phyloP scores from a whole-genome alignment of 352 stramenopile species.

The Aphanomyces stellatus region DNA sequence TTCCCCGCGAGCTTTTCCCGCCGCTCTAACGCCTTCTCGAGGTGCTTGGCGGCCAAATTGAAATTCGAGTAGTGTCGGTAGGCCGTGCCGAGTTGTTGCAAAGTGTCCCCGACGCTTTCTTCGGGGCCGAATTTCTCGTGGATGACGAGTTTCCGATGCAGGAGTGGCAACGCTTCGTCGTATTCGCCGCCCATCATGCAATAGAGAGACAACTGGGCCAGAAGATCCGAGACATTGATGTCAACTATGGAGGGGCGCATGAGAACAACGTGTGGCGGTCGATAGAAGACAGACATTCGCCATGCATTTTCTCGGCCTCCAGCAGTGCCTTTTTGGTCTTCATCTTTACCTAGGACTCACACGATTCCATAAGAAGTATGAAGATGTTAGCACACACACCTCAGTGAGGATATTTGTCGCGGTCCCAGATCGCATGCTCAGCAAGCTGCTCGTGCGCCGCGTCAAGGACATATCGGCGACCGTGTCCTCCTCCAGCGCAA shows the following conservation, averaged over 20 bases:
- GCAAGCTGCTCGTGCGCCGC: neutral
- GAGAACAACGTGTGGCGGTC: neutral
- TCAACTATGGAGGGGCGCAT: conserved; percentile 32
- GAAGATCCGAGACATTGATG: conserved; percentile 41
- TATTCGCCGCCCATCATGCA: conserved; percentile 60
- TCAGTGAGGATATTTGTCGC: conserved; percentile 15
- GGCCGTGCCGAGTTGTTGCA: conserved; percentile 56
- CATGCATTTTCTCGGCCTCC: neutral
- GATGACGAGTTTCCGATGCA: conserved; percentile 72
- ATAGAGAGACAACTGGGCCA: conserved; percentile 55
- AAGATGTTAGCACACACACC: neutral
- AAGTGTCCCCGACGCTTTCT: conserved; percentile 44
- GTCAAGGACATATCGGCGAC: conserved; percentile 1
- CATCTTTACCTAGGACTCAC: neutral
- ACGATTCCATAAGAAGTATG: neutral
- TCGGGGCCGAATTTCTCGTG: conserved; percentile 69
- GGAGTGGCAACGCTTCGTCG: conserved; percentile 52
- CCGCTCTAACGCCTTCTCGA: conserved; percentile 41
- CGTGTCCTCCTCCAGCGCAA: no score
- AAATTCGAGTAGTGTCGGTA: conserved; percentile 48
- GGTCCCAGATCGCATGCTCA: conserved; percentile 8
- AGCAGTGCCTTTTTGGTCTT: neutral
- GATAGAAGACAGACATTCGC: neutral
- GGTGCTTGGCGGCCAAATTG: conserved; percentile 48
- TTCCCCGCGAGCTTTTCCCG: conserved; percentile 35